Evolutionary conservation across 1,284 basidiomycete species (phyloP).

Genomic region (Athelia psychrophila): DNA sequence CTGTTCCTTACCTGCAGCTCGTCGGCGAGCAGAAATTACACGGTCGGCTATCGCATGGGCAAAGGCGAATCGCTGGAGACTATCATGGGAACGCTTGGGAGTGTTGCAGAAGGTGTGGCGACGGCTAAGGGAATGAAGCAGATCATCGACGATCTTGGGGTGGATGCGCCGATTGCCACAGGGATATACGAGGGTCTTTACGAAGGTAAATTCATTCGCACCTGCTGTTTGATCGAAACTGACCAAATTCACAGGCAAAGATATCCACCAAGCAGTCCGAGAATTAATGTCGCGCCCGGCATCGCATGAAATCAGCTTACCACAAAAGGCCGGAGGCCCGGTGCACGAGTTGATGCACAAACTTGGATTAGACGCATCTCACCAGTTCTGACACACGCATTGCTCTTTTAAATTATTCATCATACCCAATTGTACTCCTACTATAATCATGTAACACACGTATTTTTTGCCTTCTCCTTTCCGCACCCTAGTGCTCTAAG

Average conservation of each 20-base stretch:
- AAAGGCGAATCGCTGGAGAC: conserved; percentile 70
- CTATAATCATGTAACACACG: too few species aligned
- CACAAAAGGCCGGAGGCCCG: too few species aligned
- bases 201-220: conserved; percentile 47
- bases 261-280: conserved; percentile 55
- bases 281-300: conserved; percentile 69
- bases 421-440: too few species aligned
- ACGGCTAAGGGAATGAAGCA: conserved; percentile 73
- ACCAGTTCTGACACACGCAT: too few species aligned
- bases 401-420: too few species aligned
- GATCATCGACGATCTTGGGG: conserved; percentile 68
- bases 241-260: conserved; percentile 44
- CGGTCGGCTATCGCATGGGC: conserved; percentile 77
- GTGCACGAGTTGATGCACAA: conserved; percentile 61
- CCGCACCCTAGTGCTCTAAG: too few species aligned
- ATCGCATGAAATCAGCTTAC: too few species aligned
- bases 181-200: conserved; percentile 75
- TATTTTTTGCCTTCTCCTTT: too few species aligned
- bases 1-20: conserved; percentile 85
- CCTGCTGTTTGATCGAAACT: conserved; percentile 6
- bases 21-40: conserved; percentile 79
- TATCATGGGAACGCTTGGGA: conserved; percentile 75
- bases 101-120: conserved; percentile 82
- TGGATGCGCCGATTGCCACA: conserved; percentile 71
- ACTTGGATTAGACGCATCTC: too few species aligned